Conservation (phyloP, 192 early-diverging fungal species). For the Backusella tarrabulga region DNA sequence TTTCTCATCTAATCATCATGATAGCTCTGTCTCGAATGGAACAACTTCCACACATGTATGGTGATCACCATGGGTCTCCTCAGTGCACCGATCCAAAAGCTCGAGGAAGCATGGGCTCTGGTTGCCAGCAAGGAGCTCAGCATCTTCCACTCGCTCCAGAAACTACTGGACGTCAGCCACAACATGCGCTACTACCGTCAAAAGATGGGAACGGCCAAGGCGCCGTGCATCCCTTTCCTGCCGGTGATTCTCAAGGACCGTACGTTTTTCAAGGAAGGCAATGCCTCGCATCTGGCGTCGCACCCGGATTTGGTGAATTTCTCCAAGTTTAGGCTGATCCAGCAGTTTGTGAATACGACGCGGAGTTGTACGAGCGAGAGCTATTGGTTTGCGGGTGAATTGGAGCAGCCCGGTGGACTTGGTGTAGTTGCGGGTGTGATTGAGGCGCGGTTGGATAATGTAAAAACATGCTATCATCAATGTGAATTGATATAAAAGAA, state of each 20-base stretch:
- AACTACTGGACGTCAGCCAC: slow-evolving; percentile 53
- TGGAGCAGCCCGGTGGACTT: slow-evolving; percentile 8
- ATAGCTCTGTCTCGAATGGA: slow-evolving; percentile 48
- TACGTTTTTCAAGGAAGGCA: slow-evolving; percentile 66
- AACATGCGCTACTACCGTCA: slow-evolving; percentile 69
- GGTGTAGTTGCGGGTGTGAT: background rate
- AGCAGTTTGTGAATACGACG: slow-evolving; percentile 38
- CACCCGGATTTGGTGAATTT: slow-evolving; percentile 45
- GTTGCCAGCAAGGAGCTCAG: slow-evolving; percentile 48
- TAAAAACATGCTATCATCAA: slow-evolving; percentile 2
- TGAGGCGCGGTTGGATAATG: background rate
- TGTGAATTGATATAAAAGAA: slow-evolving; percentile 5
- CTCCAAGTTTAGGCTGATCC: slow-evolving; percentile 48
- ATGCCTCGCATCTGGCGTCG: slow-evolving; percentile 33
- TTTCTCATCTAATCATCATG: background rate
- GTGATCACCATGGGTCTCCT: slow-evolving; percentile 61
- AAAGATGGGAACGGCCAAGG: slow-evolving; percentile 41
- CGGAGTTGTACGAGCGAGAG: slow-evolving; percentile 35
- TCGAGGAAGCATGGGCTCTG: slow-evolving; percentile 38
- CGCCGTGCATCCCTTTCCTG: slow-evolving; percentile 63
- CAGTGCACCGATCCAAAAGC: slow-evolving; percentile 43
- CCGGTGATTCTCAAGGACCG: slow-evolving; percentile 71
- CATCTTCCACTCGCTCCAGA: slow-evolving; percentile 49
- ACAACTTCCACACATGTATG: slow-evolving; percentile 72
- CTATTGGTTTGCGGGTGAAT: slow-evolving; percentile 44